Conservation (phyloP, 2,329 filamentous ascomycete species). For the Colletotrichum sp. region DNA sequence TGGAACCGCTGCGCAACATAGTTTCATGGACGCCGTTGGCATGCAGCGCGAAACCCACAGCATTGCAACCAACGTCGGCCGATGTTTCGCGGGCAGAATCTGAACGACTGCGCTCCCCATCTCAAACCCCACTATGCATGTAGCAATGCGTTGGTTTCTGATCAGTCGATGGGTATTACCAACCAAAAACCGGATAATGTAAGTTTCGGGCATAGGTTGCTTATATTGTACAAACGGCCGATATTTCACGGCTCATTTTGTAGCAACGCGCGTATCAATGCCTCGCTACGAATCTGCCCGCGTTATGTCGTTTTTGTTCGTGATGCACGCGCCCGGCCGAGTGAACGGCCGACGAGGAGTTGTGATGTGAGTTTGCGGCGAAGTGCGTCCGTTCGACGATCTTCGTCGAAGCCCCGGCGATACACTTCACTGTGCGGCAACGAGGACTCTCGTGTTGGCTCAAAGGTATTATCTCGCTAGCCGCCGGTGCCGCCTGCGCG, state of each 20-base stretch:
- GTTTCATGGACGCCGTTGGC: background rate
- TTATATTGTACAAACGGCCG: background rate
- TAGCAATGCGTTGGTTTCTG: background rate
- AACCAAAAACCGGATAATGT: background rate
- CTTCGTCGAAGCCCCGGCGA: background rate
- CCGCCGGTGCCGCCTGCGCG: background rate
- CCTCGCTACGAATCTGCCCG: background rate
- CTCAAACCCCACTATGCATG: background rate
- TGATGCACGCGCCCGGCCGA: background rate
- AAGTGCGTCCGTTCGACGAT: background rate
- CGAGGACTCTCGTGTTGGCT: background rate
- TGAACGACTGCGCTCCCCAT: background rate
- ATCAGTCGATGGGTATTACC: background rate
- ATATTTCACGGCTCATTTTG: background rate
- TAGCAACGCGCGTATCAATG: background rate
- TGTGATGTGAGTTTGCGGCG: background rate
- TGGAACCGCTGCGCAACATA: background rate
- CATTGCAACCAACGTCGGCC: background rate
- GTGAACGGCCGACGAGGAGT: background rate
- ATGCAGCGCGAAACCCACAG: background rate
- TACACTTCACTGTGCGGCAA: background rate
- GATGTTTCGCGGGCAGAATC: background rate
- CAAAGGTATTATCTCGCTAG: background rate
- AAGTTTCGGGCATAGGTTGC: background rate
- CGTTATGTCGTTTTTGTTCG: background rate